Evolutionary conservation across 176 grass and related monocot species (phyloP), one percentile per base, ranked within the genome.

Genomic region (Carex myosuroides): DNA sequence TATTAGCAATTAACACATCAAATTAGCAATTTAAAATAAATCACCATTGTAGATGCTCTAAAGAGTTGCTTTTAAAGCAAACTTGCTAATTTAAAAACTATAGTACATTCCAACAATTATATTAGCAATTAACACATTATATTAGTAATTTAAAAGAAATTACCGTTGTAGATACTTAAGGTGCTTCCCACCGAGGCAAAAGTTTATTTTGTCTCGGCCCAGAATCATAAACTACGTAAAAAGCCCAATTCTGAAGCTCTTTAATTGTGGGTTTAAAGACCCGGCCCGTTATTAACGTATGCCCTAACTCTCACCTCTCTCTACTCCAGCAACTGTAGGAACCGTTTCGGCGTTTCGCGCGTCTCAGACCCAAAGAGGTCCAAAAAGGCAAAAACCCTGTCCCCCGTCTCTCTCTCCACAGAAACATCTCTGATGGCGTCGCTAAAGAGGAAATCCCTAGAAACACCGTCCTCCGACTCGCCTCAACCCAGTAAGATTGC

Each of bases 381-480:
- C 8, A 39, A 39, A 35, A 35, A 4, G 33, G 33, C 70, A 81
- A 92, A 95, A 92, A 88, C 88, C 93, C 90, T 79, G 84, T 58
- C 65, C 18, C 46, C 24, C 14, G 26, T 57, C 35, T 58, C 56
- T 21, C 35, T 58, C 56, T 21, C 65, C 22, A 55, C 29, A 50
- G 46, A 11, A 12, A 50, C 58, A 39, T 48, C 46, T 79, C 60
- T 53, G 13, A 94, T 93, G 95, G 85, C 90, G 61, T 72, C 85
- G 0, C 81, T 85, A 33, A 98, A 98, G 89, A 91, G 95, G 46
- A 98, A 89, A 90, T 62, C 75, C 14, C 13, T 17, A 55, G 92
- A 90, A 11, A 70, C 48, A 26, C 37, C 82, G 11, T 4, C 29
- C 1, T 30, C 63, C 64, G 86, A 85, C 0, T 10, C 26, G 9